Conservation (phyloP, 805 yeast species). For the Komagataella ulmi region DNA sequence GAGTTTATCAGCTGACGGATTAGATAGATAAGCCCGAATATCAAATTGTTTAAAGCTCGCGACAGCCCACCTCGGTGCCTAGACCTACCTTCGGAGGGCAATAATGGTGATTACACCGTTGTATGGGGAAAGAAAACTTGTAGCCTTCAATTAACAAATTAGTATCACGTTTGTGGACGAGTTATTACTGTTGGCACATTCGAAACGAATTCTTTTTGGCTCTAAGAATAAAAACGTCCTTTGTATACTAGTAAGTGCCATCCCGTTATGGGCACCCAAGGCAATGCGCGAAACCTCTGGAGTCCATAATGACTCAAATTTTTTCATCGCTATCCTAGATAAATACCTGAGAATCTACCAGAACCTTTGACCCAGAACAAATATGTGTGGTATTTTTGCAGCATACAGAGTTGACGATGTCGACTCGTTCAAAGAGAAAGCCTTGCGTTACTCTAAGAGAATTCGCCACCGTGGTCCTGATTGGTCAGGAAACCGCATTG, state of each 20-base stretch:
- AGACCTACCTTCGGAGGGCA: background rate
- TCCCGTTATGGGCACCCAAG: background rate
- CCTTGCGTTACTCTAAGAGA: conserved; percentile 81
- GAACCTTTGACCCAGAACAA: background rate
- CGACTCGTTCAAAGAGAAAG: conserved; percentile 71
- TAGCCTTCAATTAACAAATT: too few relatives aligned
- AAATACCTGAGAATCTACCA: background rate
- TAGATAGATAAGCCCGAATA: background rate
- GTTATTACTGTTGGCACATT: background rate
- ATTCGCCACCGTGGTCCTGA: conserved; percentile 99
- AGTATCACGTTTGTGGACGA: too few relatives aligned
- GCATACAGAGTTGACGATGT: conserved; percentile 75
- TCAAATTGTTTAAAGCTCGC: background rate
- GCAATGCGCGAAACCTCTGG: background rate
- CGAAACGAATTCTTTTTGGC: background rate
- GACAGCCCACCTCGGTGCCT: background rate
- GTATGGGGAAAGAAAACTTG: too few relatives aligned
- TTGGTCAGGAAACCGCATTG: conserved; percentile 85
- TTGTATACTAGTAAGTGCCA: background rate
- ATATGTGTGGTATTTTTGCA: conserved; percentile 98
- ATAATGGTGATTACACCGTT: too few relatives aligned
- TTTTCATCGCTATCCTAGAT: background rate
- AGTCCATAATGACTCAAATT: background rate
- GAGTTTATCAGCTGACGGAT: background rate
- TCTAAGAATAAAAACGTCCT: too few relatives aligned